Evolutionary conservation across 805 yeast genomes (phyloP), one percentile per base, ranked within the genome.

Genomic region (Metschnikowia sp.): DNA sequence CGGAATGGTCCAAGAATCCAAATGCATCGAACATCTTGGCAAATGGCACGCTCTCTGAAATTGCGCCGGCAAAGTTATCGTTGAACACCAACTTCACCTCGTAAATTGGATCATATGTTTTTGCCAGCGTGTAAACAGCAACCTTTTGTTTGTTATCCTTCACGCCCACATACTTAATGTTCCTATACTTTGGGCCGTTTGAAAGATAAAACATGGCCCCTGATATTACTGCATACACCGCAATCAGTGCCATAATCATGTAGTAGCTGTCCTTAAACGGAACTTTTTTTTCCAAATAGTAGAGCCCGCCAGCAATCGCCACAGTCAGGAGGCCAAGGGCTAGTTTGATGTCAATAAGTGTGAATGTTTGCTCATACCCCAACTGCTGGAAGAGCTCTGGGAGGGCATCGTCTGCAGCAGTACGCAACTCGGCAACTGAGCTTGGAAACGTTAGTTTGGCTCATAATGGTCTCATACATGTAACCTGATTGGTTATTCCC

Each of bases 281-380:
- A 43, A 60, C 66, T 49, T 76, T 71, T 7, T 79, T 80, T 48
- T 81, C 86, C 28, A 74, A 48, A 48, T 68, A 68, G 57, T 70
- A 81, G 50, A 78, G 63, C 18, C 62, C 59, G 2, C 71, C 83
- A 8, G 82, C 76, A 29, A 73, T 57, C 4, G 64, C 64, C 11
- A 78, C 80, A 5, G 80, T 72, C 32, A 65, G 33, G 48, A 74
- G 70, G 0, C 84, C 84, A 32, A 81, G 61, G 2, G 69, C 79
- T 28, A 81, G 60, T 57, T 77, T 78, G 36, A 68, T 57, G 55
- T 81, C 84, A 32, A 60, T 56, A 13, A 77, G 51, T 11, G 51
- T 53, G 53, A 79, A 80, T 28, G 77, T 70, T 56, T 81, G 80
- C 10, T 62, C 61, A 53, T 68, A 81, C 3, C 80, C 82, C 10